Conservation (phyloP, 2,329 filamentous ascomycete species). For the Fusarium brevicatenulatum region DNA sequence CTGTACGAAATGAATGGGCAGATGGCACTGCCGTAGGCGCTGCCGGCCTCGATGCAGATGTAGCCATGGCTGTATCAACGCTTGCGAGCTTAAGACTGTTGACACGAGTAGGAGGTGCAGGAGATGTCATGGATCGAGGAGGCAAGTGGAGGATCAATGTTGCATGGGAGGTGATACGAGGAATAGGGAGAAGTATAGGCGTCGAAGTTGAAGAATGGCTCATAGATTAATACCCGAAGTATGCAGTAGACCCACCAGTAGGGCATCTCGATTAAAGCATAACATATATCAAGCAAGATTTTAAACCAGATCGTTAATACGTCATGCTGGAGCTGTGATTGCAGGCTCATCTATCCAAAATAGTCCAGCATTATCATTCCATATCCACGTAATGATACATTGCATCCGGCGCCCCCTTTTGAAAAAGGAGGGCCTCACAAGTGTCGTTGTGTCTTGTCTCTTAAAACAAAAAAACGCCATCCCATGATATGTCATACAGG, state of each 20-base stretch:
- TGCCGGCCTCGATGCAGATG: slow-evolving; percentile 61
- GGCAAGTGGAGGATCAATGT: slow-evolving; percentile 83
- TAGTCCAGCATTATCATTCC: slow-evolving; percentile 27
- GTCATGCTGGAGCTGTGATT: slow-evolving; percentile 2
- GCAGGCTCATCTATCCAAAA: slow-evolving; percentile 34
- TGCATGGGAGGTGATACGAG: slow-evolving; percentile 79
- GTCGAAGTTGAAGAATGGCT: slow-evolving; percentile 84
- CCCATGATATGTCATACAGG: slow-evolving; percentile 35
- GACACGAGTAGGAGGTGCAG: slow-evolving; percentile 69
- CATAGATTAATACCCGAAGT: slow-evolving; percentile 61
- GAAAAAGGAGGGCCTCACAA: background rate
- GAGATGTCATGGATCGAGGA: slow-evolving; percentile 74
- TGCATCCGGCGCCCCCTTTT: slow-evolving; percentile 4
- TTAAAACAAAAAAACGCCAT: slow-evolving; percentile 29
- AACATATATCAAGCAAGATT: background rate
- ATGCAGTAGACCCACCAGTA: background rate
- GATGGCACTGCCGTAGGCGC: slow-evolving; percentile 44
- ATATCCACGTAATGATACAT: slow-evolving; percentile 42
- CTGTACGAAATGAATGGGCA: slow-evolving; percentile 68
- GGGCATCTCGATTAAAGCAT: background rate
- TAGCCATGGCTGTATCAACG: slow-evolving; percentile 75
- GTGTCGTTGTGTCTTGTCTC: slow-evolving; percentile 5
- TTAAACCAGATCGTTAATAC: slow-evolving; percentile 22
- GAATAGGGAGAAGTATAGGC: slow-evolving; percentile 76
- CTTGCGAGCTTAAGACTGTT: slow-evolving; percentile 76